Conservation (phyloP, 1,284 basidiomycete genomes). For the Cutaneotrichosporon cavernicola region DNA sequence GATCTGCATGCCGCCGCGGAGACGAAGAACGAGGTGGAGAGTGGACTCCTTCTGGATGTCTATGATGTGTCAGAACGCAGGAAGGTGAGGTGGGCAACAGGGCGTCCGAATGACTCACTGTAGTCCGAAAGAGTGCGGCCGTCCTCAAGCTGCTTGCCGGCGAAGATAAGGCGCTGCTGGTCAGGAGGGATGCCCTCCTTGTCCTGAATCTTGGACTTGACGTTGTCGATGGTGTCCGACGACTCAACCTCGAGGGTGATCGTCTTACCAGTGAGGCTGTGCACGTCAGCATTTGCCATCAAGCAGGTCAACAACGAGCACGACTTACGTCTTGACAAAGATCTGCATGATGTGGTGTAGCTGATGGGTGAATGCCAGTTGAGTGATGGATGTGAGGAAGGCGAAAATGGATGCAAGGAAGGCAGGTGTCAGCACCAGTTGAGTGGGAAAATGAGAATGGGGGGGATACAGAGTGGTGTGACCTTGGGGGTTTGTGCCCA, state of each 20-base stretch:
- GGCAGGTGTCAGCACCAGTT: not conserved
- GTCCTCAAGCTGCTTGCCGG: slow-evolving; percentile 94
- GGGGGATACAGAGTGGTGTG: not conserved
- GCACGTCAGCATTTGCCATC: slow-evolving; percentile 4
- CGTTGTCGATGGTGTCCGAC: slow-evolving; percentile 63
- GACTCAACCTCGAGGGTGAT: slow-evolving; percentile 62
- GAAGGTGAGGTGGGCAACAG: not conserved
- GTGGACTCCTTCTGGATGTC: slow-evolving; percentile 99
- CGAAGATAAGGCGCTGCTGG: slow-evolving; percentile 91
- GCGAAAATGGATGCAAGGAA: slow-evolving; percentile 10
- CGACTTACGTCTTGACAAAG: slow-evolving; percentile 20
- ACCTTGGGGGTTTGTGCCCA: not conserved
- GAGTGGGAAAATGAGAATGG: slow-evolving; percentile 1
- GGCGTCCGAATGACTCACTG: slow-evolving; percentile 53
- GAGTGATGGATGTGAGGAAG: not conserved
- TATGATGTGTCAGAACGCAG: slow-evolving; percentile 19
- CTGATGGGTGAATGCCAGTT: slow-evolving; percentile 21
- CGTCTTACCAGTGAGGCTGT: slow-evolving; percentile 62
- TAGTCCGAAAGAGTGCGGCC: slow-evolving; percentile 91
- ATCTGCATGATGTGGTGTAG: slow-evolving; percentile 19
- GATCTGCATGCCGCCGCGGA: slow-evolving; percentile 81
- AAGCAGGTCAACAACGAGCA: not conserved
- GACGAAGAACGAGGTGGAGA: slow-evolving; percentile 93
- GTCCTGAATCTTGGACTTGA: slow-evolving; percentile 62
- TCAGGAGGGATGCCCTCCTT: slow-evolving; percentile 79